Evolutionary conservation across 106 monocot genomes (phyloP).

Genomic region (Acorus calamus): DNA sequence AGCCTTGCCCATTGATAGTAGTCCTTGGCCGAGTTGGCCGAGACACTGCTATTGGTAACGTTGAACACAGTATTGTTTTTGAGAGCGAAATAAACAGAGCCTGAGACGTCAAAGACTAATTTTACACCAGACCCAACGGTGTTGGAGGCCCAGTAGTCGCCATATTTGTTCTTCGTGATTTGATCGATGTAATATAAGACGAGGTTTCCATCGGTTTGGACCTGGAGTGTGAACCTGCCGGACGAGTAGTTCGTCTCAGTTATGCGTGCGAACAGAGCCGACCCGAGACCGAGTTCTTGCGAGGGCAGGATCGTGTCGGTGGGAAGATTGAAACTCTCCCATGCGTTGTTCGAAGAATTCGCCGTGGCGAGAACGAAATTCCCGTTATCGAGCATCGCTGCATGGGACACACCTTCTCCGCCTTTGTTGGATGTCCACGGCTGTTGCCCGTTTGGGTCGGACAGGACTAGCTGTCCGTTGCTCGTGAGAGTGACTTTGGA

Average conservation of each 20-base stretch:
- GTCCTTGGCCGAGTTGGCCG: not conserved
- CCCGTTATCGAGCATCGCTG: too few relatives aligned
- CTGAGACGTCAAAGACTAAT: conserved; percentile 10
- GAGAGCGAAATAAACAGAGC: conserved; percentile 2
- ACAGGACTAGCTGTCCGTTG: too few relatives aligned
- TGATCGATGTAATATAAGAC: not conserved
- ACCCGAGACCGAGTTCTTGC: too few relatives aligned
- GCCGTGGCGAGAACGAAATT: too few relatives aligned
- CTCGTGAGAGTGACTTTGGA: too few relatives aligned
- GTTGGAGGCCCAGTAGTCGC: conserved; percentile 5
- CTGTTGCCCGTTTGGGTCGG: too few relatives aligned
- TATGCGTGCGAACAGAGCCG: not conserved
- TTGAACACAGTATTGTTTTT: not conserved
- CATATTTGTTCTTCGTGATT: too few relatives aligned
- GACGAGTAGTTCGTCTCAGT: conserved; percentile 1
- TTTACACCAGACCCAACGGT: conserved; percentile 1
- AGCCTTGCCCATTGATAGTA: conserved; percentile 14
- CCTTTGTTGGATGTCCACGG: too few relatives aligned
- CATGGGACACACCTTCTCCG: too few relatives aligned
- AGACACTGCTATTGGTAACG: not conserved
- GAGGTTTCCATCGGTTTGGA: conserved; percentile 11
- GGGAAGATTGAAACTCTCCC: too few relatives aligned
- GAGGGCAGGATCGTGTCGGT: too few relatives aligned
- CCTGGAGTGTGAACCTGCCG: not conserved
- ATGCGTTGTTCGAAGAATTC: too few relatives aligned